phyloP scores from a whole-genome alignment of 2,329 filamentous ascomycete genomes.

The Diaporthe humulicola region DNA sequence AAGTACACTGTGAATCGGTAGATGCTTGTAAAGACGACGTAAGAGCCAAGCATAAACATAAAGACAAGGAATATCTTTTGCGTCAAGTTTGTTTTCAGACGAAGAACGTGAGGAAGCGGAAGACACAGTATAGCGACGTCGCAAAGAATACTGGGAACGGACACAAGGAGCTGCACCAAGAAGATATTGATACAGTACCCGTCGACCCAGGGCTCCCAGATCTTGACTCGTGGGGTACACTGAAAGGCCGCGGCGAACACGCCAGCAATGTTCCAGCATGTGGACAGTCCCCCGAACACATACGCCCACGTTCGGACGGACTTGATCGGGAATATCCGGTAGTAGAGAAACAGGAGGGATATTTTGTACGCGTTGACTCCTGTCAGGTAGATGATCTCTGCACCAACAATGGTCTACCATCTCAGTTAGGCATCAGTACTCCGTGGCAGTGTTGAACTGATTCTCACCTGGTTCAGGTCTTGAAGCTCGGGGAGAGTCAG shows the following conservation, averaged over 20 bases:
- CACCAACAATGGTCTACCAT: conserved; percentile 22
- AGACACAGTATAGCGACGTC: conserved; percentile 32
- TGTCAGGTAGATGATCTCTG: conserved; percentile 31
- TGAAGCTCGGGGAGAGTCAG: conserved; percentile 25
- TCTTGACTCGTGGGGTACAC: conserved; percentile 31
- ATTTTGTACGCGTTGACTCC: conserved; percentile 34
- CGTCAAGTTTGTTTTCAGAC: conserved; percentile 33
- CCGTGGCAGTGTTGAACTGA: neutral
- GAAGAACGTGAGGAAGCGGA: conserved; percentile 32
- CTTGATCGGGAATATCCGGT: conserved; percentile 31
- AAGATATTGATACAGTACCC: conserved; percentile 35
- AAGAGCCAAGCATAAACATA: conserved; percentile 34
- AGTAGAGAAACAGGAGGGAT: conserved; percentile 35
- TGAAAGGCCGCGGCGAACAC: conserved; percentile 34
- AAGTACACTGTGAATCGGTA: conserved; percentile 32
- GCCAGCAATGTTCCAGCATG: conserved; percentile 32
- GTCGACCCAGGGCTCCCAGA: conserved; percentile 33
- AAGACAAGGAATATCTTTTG: conserved; percentile 31
- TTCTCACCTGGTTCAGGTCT: conserved; percentile 15
- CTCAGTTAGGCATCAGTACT: neutral
- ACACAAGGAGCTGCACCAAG: conserved; percentile 32
- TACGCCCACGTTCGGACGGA: conserved; percentile 31
- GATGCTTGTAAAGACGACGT: conserved; percentile 35
- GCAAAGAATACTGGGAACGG: conserved; percentile 30
- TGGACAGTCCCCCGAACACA: conserved; percentile 31